A percentile compares a stretch with the other conserved stretches of the same genome.
Conservation (phyloP, 768 basidiomycete species). For the Boletus sensibilis region DNA sequence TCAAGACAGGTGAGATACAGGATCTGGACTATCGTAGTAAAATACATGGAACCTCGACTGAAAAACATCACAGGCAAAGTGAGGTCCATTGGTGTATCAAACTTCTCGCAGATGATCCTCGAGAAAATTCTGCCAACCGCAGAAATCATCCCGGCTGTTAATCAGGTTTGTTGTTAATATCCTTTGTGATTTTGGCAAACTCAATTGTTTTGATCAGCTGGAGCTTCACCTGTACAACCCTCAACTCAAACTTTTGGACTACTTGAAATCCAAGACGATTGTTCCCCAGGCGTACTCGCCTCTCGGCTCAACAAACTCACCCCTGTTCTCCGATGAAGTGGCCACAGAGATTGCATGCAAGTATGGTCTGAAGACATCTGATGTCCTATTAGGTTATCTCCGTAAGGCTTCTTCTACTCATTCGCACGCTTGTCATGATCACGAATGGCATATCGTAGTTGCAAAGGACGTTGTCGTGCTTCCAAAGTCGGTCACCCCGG, state of each 20-base stretch:
- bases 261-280: conserved; percentile 64
- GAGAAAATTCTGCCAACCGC: conserved; percentile 68
- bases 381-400: conserved; percentile 64
- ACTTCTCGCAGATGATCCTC: conserved; percentile 67
- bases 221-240: conserved; percentile 76
- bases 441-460: conserved; percentile 37
- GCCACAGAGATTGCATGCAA: conserved; percentile 60
- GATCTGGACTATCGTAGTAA: not conserved
- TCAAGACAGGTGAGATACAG: conserved; percentile 51
- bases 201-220: conserved; percentile 41
- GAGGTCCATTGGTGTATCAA: conserved; percentile 68
- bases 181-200: not conserved
- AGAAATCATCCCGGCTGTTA: conserved; percentile 65
- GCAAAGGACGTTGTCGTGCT: conserved; percentile 64
- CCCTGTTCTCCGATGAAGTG: conserved; percentile 61
- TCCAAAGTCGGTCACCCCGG: conserved; percentile 74
- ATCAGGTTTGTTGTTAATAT: conserved; percentile 53
- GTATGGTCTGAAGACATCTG: conserved; percentile 51
- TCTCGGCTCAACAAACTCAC: conserved; percentile 66
- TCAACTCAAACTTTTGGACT: conserved; percentile 64
- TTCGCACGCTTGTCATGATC: conserved; percentile 8
- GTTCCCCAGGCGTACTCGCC: conserved; percentile 80
- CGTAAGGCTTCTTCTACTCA: conserved; percentile 36
- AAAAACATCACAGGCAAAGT: conserved; percentile 53
- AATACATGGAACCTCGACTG: not conserved